Evolutionary conservation across 139 green algal genomes (phyloP).

Genomic region (Astrephomene gubernaculifera): DNA sequence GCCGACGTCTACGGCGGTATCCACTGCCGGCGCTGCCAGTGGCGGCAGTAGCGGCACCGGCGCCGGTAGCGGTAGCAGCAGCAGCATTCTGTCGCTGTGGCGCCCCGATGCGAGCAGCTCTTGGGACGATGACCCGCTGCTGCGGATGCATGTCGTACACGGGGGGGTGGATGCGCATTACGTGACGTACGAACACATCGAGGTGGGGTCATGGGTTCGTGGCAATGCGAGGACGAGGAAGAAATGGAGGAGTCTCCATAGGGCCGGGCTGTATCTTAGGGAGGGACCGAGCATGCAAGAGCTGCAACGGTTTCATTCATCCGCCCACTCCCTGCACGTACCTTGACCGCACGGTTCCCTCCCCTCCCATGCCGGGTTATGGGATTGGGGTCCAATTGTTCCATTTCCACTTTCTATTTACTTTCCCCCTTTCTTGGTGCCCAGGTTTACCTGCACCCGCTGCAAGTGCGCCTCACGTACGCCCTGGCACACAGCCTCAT

Average conservation of each 20-base stretch:
- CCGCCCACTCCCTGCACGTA: too few relatives aligned
- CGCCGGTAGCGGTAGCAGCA: background rate
- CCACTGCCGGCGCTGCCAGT: background rate
- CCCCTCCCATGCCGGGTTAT: too few relatives aligned
- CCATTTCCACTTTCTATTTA: too few relatives aligned
- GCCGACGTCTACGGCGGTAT: background rate
- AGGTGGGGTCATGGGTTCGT: slow-evolving; percentile 43
- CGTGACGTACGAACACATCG: slow-evolving; percentile 72
- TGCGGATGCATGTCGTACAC: slow-evolving; percentile 62
- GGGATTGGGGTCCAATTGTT: too few relatives aligned
- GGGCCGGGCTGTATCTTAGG: too few relatives aligned
- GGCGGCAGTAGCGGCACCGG: slow-evolving; percentile 26
- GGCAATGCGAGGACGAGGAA: background rate
- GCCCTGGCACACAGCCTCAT: background rate
- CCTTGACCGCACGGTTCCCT: too few relatives aligned
- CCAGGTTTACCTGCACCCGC: slow-evolving; percentile 27
- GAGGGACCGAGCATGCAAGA: too few relatives aligned
- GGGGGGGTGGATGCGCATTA: slow-evolving; percentile 45
- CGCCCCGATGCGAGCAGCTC: background rate
- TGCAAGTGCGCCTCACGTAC: slow-evolving; percentile 35
- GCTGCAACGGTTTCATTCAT: too few relatives aligned
- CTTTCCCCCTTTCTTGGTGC: too few relatives aligned
- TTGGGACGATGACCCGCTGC: slow-evolving; percentile 55
- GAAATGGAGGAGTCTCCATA: too few relatives aligned
- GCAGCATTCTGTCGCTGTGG: slow-evolving; percentile 2